Base-by-base conservation (phyloP, 2,329 filamentous ascomycete species). In the Aspergillus tamarii region DNA sequence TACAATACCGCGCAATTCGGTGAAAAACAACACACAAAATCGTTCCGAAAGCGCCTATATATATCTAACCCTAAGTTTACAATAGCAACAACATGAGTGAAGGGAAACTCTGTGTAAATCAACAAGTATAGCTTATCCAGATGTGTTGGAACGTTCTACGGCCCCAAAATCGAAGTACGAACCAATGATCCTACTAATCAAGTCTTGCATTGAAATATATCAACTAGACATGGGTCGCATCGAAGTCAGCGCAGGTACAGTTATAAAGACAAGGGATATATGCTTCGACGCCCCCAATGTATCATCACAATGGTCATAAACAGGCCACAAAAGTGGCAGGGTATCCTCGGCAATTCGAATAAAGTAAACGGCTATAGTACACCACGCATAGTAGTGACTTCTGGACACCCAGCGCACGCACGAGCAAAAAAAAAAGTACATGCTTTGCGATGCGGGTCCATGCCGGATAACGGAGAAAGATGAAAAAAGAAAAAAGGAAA, bases 271-370 rank as follows among this genome's bases (percentile, higher is more conserved):
- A 54, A 36, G 52, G 36, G 59, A 46, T 28, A 34, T 39, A 55
- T 36, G 52, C 32, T 46, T 61, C 26, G 59, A 57, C 46, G 41
- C 57, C 45, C 60, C 60, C 16, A 11, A 45, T 28, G 54, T 64
- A 69, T 70, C 69, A 62, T 71, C 59, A 59, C 54, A 68, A 66
- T 54, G 53, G 59, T 70, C 69, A 70, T 69, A 71, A 52, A 69
- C 69, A 65, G 34, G 63, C 67, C 67, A 70, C 65, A 43, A 61
- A 39, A 39, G 64, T 62, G 65, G 65, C 67, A 70, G 68, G 68
- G 68, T 70, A 70, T 70, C 67, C 62, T 69, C 64, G 64, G 66
- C 60, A 63, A 62, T 58, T 55, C 61, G 66, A 67, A 68, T 50
- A 57, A 57, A 59, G 61, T 57, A 69, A 69, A 69, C 48, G 55